These are phyloP conservation scores for Diaporthe vaccinii DNA, from an alignment of 2,329 filamentous ascomycete genomes.

Conservation along the genomic window DNA sequence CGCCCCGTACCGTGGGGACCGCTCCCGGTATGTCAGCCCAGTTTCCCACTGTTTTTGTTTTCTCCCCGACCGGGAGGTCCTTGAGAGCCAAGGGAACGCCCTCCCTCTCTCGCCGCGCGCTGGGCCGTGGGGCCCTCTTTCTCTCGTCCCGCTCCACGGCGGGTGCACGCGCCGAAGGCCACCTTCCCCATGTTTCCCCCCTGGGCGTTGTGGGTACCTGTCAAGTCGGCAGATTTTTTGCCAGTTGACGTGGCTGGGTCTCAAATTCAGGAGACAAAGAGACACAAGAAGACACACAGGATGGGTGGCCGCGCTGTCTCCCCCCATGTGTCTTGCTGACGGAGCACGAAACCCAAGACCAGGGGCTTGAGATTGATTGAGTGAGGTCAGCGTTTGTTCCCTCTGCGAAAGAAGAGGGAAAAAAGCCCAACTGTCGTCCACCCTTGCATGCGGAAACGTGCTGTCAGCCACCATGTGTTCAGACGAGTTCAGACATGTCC, in stretches of 20 bases:
- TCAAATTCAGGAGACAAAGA: slow-evolving; percentile 6
- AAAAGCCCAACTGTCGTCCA: not conserved
- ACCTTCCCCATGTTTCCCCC: slow-evolving; percentile 31
- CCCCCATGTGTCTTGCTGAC: not conserved
- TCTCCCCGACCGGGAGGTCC: slow-evolving; percentile 16
- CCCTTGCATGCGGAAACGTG: slow-evolving; percentile 26
- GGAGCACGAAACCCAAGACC: slow-evolving; percentile 11
- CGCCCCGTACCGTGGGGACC: slow-evolving; percentile 24
- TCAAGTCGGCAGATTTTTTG: slow-evolving; percentile 40
- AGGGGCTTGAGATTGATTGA: slow-evolving; percentile 7
- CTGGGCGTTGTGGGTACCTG: slow-evolving; percentile 36
- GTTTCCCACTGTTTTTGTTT: slow-evolving; percentile 20
- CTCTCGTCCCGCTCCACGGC: slow-evolving; percentile 19
- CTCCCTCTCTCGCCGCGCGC: not conserved
- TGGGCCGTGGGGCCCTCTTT: not conserved
- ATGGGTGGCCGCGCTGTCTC: not conserved
- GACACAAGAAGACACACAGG: not conserved
- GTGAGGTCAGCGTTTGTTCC: slow-evolving; percentile 27
- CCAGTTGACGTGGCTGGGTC: slow-evolving; percentile 35
- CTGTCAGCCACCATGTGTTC: slow-evolving; percentile 37
- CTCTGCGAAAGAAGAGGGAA: no score
- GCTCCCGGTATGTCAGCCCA: slow-evolving; percentile 31
- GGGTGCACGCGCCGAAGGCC: slow-evolving; percentile 34
- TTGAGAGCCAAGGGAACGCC: slow-evolving; percentile 1
- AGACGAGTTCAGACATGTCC: not conserved